Evolutionary conservation across 805 yeast species (phyloP), one percentile per base, ranked within the genome.

Genomic region (Cyberlindnera euphorbiae): DNA sequence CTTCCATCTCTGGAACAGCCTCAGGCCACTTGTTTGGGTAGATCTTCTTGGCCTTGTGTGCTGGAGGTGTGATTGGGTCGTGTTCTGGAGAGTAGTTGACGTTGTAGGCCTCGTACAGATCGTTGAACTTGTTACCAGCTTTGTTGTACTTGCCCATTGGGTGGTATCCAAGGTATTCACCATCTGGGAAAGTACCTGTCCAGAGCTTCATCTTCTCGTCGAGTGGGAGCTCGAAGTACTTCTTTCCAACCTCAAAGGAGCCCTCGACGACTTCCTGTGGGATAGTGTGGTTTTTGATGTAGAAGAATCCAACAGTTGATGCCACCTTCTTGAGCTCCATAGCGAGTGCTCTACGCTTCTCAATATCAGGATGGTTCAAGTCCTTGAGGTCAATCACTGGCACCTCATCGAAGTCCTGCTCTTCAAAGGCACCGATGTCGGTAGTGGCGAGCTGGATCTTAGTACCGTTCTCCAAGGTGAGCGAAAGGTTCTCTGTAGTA

Each of bases 91-190:
- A 58, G 26, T 57, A 51, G 28, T 57, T 55, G 26, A 53, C 43
- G 35, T 60, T 59, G 43, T 59, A 60, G 2, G 64, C 61, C 38
- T 63, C 67, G 37, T 53, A 55, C 28, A 59, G 53, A 36, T 60
- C 67, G 12, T 36, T 32, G 38, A 39, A 28, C 35, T 42, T 36
- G 37, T 40, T 44, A 7, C 46, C 46, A 2, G 42, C 45, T 28
- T 43, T 41, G 38, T 49, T 49, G 35, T 44, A 45, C 17, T 38
- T 35, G n/a, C 46, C 44, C n/a, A 47, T 15, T 8, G 51, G 50
- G 28, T 37, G 53, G 32, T 49, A 55, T 6, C 60, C 60, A 18
- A 39, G 38, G 32, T 44, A 55, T 11, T 44, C 47, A 7, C 41
- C 45, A 2, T 30, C 42, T 5, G 58, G 58, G 24, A 52, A 40